Conservation (phyloP, 2,329 filamentous ascomycete genomes). For the Penicillium sumatraense region DNA sequence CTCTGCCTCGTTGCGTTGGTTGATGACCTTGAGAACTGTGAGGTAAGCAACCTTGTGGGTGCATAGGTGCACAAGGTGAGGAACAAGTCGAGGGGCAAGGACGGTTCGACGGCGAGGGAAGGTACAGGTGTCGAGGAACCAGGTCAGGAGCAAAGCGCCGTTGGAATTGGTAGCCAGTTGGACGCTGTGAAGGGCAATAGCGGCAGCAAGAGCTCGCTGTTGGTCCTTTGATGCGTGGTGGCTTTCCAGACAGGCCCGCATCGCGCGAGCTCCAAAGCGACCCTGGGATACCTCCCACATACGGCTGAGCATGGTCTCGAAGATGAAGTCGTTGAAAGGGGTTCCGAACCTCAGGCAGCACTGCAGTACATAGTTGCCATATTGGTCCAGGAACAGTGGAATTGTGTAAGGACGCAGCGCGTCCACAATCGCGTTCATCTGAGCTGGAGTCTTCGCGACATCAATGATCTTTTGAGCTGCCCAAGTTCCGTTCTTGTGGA, state of each 20-base stretch:
- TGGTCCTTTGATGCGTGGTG: conserved; percentile 95
- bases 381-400: conserved; percentile 93
- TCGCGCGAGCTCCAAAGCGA: conserved; percentile 90
- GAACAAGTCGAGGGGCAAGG: conserved; percentile 86
- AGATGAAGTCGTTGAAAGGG: conserved; percentile 94
- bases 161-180: conserved; percentile 96
- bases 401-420: conserved; percentile 84
- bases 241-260: conserved; percentile 95
- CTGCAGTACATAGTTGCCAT: conserved; percentile 97
- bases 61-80: conserved; percentile 91
- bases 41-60: conserved; percentile 98
- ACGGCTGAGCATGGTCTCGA: conserved; percentile 91
- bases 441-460: conserved; percentile 80
- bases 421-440: conserved; percentile 85
- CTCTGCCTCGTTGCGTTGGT: conserved; percentile 92
- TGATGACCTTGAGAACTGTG: conserved; percentile 97
- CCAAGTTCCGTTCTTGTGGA: conserved; percentile 99
- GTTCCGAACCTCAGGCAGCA: conserved; percentile 90
- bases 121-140: conserved; percentile 97
- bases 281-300: conserved; percentile 95
- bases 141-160: conserved; percentile 88
- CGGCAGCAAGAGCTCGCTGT: conserved; percentile 90
- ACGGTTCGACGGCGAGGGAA: conserved; percentile 91
- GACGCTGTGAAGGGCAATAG: conserved; percentile 94
- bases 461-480: conserved; percentile 99